These are phyloP conservation scores for Sarcodon aspratus DNA, from an alignment of 768 basidiomycete genomes.

Conservation along the genomic window DNA sequence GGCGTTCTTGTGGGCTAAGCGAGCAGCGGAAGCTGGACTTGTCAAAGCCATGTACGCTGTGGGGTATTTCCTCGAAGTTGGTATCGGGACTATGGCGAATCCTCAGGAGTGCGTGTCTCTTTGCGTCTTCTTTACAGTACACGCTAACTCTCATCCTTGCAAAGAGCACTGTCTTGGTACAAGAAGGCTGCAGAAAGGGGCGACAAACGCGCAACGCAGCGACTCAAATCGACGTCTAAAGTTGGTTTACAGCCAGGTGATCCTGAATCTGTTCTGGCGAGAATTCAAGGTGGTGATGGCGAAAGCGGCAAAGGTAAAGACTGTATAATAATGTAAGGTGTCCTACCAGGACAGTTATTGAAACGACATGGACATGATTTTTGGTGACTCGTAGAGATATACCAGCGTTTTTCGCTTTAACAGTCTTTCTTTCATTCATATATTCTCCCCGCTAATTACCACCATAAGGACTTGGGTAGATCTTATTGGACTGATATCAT, in stretches of 20 bases:
- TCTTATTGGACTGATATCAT: no score
- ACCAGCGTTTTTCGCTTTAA: no score
- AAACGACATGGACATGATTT: no score
- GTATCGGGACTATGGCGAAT: constrained; percentile 68
- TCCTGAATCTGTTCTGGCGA: constrained; percentile 48
- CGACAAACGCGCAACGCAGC: constrained; percentile 86
- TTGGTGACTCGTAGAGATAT: no score
- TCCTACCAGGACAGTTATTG: neutral
- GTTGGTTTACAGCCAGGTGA: constrained; percentile 47
- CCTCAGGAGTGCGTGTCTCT: constrained; percentile 45
- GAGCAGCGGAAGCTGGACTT: constrained; percentile 84
- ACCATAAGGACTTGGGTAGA: no score
- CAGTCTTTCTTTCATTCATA: no score
- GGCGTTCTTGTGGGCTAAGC: constrained; percentile 95
- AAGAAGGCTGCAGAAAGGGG: constrained; percentile 85
- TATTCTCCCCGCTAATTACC: no score
- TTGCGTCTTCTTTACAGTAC: constrained; percentile 3
- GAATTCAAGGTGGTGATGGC: constrained; percentile 31
- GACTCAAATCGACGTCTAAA: constrained; percentile 53
- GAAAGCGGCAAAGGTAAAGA: constrained; percentile 66
- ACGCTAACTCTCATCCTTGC: constrained; percentile 3
- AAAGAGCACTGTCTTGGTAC: constrained; percentile 71
- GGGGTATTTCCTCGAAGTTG: constrained; percentile 95
- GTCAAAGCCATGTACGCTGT: constrained; percentile 97
- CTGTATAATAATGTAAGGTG: constrained; percentile 75